Evolutionary conservation across 768 basidiomycete genomes (phyloP), one percentile per base, ranked within the genome.

Genomic region (Rhodosporidiobolus sp.): DNA sequence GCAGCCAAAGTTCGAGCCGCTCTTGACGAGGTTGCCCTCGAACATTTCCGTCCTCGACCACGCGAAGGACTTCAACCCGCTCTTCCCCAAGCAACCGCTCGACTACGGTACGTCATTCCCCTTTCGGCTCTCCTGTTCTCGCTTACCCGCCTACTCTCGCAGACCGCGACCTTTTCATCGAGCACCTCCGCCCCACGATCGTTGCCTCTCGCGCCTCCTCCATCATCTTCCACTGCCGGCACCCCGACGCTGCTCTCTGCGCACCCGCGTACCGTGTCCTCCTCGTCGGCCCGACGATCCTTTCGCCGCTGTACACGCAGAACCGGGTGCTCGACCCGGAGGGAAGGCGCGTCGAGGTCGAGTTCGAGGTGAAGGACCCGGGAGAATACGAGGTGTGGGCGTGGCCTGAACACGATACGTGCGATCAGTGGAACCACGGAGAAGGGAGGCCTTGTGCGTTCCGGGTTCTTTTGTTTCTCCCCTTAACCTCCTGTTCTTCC

Each of bases 91-190:
- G 8, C 22, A 26, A 30, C 22, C 48, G 1, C 20, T 62, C 16
- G 24, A 62, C 7, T 50, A 35, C 32, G 61, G 61, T 62, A 16
- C 48, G 61, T 19, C 9, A 28, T 10, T 4, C 20, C 4, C 5
- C 11, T 14, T 34, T 12, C 14, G 6, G 19, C 22, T 22, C 16
- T 26, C 28, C 30, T 22, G 4, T n/a, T 30, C 32, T 16, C 11
- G 46, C 30, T 48, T 20, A 62, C 19, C 45, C 19, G 16, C 48
- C 1, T 4, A 9, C 2, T 4, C 30, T 19, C 34, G 16, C 35
- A 70, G 69, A 70, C 63, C 26, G 52, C 49, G 52, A 70, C 48
- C 38, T 70, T 56, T 52, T 48, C 35, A 59, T 70, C 49, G 69
- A 70, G 35, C 4, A 4, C 49, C 50, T 70, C 14, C 62, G 62